Evolutionary conservation across 2,329 filamentous ascomycete genomes (phyloP).

Genomic region (Calonectria ilicicola): DNA sequence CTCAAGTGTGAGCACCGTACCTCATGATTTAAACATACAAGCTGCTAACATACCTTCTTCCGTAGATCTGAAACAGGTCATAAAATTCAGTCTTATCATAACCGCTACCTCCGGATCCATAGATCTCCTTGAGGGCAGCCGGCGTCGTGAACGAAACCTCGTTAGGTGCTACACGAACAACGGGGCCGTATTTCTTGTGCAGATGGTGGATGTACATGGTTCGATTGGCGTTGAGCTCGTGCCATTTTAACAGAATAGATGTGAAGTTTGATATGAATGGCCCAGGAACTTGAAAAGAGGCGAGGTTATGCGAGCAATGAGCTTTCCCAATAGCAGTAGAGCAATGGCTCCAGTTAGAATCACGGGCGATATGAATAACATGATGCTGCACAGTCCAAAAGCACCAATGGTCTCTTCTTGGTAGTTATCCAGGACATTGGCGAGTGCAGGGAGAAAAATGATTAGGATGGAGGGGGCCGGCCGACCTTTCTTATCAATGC

Average conservation of each 20-base stretch:
- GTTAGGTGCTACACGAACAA: constrained; percentile 67
- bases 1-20: constrained; percentile 7
- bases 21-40: no score
- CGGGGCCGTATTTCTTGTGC: constrained; percentile 67
- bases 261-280: constrained; percentile 62
- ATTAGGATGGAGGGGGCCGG: background rate
- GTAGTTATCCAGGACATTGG: background rate
- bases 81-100: constrained; percentile 77
- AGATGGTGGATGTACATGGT: constrained; percentile 67
- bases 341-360: constrained; percentile 37
- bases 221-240: constrained; percentile 66
- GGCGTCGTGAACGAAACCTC: constrained; percentile 71
- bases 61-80: constrained; percentile 69
- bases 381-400: constrained; percentile 6
- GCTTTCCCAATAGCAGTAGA: constrained; percentile 40
- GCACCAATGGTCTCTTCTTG: no score
- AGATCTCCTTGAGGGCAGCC: constrained; percentile 71
- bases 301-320: constrained; percentile 46
- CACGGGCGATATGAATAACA: constrained; percentile 46
- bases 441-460: background rate
- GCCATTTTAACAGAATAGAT: constrained; percentile 63
- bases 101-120: constrained; percentile 70
- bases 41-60: constrained; percentile 57
- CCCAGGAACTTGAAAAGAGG: constrained; percentile 59
- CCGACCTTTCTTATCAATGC: constrained; percentile 35